Base-by-base conservation (phyloP, 1,284 basidiomycete genomes). In the Ceratobasidium sp. region DNA sequence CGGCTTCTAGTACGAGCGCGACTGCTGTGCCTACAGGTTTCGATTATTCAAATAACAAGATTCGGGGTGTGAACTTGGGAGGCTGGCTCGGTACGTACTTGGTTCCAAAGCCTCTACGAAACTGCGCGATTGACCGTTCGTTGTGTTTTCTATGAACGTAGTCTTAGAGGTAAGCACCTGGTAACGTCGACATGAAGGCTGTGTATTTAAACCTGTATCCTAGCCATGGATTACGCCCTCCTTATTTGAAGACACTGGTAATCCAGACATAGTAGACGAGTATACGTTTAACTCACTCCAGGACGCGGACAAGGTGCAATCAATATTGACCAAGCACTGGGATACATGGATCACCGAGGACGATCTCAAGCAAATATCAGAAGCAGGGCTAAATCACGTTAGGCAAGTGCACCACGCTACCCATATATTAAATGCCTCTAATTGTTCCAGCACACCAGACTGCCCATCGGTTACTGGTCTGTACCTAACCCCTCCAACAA, bases 371-470 rank as follows among this genome's bases (percentile, higher is more conserved):
- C 85, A 84, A 18, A 92, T 92, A 70, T 83, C 81, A 32, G 86
- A 85, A n/a, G 91, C 90, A 41, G 91, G 92, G 0, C 82, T 94
- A 64, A 93, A 91, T 78, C 91, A 93, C 78, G 91, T 94, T 73
- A 87, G 89, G 88, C 89, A 76, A 23, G 82, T 78, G n/a, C n/a
- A n/a, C n/a, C n/a, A n/a, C n/a, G n/a, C n/a, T n/a, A n/a, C n/a
- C n/a, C n/a, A n/a, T n/a, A n/a, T n/a, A n/a, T n/a, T n/a, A n/a
- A n/a, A n/a, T n/a, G n/a, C n/a, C n/a, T n/a, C n/a, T n/a, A n/a
- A n/a, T n/a, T n/a, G n/a, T n/a, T n/a, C 30, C 11, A 57, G 28
- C 18, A 6, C 21, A n/a, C 32, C 77, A 91, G 90, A 44, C 88
- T 93, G 78, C 91, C 90, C 5, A 76, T 92, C 9, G 91, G 90